Evolutionary conservation across 169 alveolate species (phyloP).

Genomic region (Neospora caninum): DNA sequence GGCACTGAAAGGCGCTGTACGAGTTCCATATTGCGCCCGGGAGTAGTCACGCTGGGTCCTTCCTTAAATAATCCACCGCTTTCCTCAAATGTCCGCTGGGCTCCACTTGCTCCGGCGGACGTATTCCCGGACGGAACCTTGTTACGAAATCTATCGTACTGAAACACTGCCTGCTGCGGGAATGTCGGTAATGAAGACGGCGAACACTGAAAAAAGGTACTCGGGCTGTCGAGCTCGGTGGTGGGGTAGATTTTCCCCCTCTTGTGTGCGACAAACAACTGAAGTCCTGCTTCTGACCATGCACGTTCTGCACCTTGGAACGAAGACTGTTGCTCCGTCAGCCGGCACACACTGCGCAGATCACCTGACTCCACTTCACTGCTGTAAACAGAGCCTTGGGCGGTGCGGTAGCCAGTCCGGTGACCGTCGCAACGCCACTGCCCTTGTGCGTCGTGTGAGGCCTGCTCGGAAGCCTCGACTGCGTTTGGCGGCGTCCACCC

Average conservation of each 20-base stretch:
- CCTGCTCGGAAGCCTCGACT: too few relatives aligned
- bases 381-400: background rate
- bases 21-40: too few relatives aligned
- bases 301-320: background rate
- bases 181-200: background rate
- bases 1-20: too few relatives aligned
- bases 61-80: too few relatives aligned
- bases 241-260: background rate
- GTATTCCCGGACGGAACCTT: background rate
- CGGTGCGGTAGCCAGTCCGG: background rate
- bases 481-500: too few relatives aligned
- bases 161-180: background rate
- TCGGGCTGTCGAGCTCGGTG: background rate
- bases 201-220: too few relatives aligned
- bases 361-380: background rate
- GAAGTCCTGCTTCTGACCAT: background rate
- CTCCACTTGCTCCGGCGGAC: background rate
- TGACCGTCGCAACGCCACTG: too few relatives aligned
- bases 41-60: too few relatives aligned
- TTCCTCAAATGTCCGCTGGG: too few relatives aligned
- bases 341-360: background rate
- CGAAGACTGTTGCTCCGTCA: background rate
- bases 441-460: too few relatives aligned
- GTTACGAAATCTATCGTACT: background rate
- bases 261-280: background rate